A percentile compares a stretch with the other conserved stretches of the same genome.
phyloP scores from a whole-genome alignment of 352 stramenopile species.

The Pelagophyceae sp. region DNA sequence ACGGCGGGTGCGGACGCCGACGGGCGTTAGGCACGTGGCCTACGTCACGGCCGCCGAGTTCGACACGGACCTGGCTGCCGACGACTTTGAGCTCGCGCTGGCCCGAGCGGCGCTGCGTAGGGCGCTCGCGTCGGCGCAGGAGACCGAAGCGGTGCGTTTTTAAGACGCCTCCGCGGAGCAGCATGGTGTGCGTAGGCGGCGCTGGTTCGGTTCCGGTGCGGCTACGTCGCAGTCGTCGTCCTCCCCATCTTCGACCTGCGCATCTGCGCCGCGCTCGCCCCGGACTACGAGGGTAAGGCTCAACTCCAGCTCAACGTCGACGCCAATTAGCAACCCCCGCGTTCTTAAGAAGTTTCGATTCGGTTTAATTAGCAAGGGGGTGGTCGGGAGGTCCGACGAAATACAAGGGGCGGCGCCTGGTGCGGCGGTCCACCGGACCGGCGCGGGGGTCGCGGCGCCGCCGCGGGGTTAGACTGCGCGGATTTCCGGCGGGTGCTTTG shows the following conservation, averaged over 20 bases:
- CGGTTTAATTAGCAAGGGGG: no score
- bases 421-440: no score
- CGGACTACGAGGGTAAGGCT: background rate
- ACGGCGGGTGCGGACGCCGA: no score
- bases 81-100: slow-evolving; percentile 5
- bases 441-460: no score
- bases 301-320: slow-evolving; percentile 14
- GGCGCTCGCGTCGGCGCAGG: background rate
- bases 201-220: background rate
- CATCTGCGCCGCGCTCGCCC: background rate
- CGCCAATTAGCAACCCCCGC: background rate
- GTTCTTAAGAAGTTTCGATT: no score
- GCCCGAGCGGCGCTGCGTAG: background rate
- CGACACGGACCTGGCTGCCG: background rate
- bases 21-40: background rate
- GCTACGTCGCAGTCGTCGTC: background rate
- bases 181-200: background rate
- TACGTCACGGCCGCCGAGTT: slow-evolving; percentile 10
- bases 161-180: no score
- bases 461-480: no score
- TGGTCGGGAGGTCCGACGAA: no score
- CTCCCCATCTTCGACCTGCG: background rate
- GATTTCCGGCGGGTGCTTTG: background rate
- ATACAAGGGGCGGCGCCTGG: no score
- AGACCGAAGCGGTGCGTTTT: no score